Percentiles rank a stretch among this genome's conserved stretches.
These are phyloP conservation scores for Sclerotinia glacialis DNA, from an alignment of 2,329 filamentous ascomycete genomes.

Conservation along the genomic window DNA sequence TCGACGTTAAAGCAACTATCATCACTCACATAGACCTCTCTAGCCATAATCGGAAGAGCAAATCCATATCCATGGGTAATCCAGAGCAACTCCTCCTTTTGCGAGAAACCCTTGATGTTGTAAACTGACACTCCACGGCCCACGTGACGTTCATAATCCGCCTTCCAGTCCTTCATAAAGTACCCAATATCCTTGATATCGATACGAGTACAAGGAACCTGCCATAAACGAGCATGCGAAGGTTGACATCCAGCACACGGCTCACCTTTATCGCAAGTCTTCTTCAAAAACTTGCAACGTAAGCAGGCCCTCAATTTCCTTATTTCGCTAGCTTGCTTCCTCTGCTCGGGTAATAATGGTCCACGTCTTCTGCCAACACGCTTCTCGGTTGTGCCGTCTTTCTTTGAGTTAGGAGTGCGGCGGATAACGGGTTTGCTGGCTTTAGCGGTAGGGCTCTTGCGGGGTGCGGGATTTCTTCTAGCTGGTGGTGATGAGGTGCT, in stretches of 20 bases:
- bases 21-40: slow-evolving; percentile 88
- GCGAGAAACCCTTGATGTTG: slow-evolving; percentile 84
- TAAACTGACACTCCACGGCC: slow-evolving; percentile 84
- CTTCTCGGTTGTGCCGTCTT: slow-evolving; percentile 80
- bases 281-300: slow-evolving; percentile 97
- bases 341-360: slow-evolving; percentile 85
- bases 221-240: slow-evolving; percentile 92
- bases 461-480: slow-evolving; percentile 68
- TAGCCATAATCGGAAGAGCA: slow-evolving; percentile 86
- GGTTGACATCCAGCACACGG: slow-evolving; percentile 94
- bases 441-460: slow-evolving; percentile 63
- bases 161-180: slow-evolving; percentile 99
- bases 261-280: slow-evolving; percentile 97
- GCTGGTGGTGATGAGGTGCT: slow-evolving; percentile 58
- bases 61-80: slow-evolving; percentile 96
- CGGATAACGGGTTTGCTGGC: slow-evolving; percentile 80
- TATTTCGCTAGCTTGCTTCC: slow-evolving; percentile 95
- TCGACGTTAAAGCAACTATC: slow-evolving; percentile 91
- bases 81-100: slow-evolving; percentile 72
- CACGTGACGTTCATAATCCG: slow-evolving; percentile 89
- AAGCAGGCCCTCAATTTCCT: slow-evolving; percentile 90
- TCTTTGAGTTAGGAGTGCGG: slow-evolving; percentile 71
- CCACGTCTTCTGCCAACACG: slow-evolving; percentile 88
- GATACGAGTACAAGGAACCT: slow-evolving; percentile 95
- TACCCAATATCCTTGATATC: slow-evolving; percentile 98